Evolutionary conservation across 805 yeast species (phyloP).

Genomic region (Wilhelminamyces savonicus): DNA sequence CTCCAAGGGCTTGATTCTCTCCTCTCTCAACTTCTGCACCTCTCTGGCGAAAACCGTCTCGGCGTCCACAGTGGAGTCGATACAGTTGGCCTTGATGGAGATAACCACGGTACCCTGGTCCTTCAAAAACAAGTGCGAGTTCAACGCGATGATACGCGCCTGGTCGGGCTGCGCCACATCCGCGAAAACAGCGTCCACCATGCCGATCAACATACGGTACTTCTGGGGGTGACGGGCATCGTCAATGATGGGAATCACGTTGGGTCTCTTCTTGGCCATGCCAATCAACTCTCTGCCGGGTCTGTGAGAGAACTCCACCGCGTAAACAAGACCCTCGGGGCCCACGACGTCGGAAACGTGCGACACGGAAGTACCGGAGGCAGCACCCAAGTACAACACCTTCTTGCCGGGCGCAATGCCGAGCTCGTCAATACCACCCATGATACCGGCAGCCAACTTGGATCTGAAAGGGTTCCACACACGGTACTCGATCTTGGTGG

Average conservation of each 20-base stretch:
- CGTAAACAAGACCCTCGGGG: conserved; percentile 98
- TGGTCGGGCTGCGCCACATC: conserved; percentile 99
- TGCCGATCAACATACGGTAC: conserved; percentile 97
- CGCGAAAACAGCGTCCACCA: conserved; percentile 98
- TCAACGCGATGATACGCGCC: conserved; percentile 98
- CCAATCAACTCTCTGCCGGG: conserved; percentile 99
- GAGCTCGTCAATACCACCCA: conserved; percentile 98
- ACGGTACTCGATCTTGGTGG: conserved; percentile 96
- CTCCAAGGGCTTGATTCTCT: conserved; percentile 96
- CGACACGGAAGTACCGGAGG: conserved; percentile 98
- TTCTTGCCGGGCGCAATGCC: conserved; percentile 98
- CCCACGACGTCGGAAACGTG: conserved; percentile 98
- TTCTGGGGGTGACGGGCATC: conserved; percentile 99
- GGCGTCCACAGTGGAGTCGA: conserved; percentile 98
- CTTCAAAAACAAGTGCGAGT: conserved; percentile 96
- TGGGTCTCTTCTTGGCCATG: conserved; percentile 99
- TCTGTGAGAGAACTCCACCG: conserved; percentile 99
- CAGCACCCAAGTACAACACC: conserved; percentile 97
- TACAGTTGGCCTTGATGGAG: conserved; percentile 99
- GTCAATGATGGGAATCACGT: conserved; percentile 96
- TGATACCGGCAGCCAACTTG: conserved; percentile 98
- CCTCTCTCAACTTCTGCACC: conserved; percentile 98
- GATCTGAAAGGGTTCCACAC: conserved; percentile 99
- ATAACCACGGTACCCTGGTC: conserved; percentile 98
- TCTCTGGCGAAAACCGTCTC: conserved; percentile 99